Conservation (phyloP, 2,329 filamentous ascomycete species). For the Sclerotinia sclerotiorum region DNA sequence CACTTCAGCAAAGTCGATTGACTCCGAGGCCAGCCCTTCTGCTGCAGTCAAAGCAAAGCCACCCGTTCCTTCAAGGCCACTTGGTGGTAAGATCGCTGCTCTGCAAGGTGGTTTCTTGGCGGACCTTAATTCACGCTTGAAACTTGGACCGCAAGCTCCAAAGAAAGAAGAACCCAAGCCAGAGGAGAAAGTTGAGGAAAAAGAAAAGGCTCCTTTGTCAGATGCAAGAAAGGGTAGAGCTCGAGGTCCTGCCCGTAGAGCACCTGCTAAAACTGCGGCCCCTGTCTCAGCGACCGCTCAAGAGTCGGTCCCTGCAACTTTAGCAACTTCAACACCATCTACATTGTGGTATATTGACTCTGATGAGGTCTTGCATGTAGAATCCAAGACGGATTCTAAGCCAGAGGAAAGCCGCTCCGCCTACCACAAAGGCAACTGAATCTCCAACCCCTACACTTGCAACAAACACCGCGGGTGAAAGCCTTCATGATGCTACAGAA, state of each 20-base stretch:
- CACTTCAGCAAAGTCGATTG: conserved; percentile 40
- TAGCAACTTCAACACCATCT: conserved; percentile 40
- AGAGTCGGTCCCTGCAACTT: conserved; percentile 24
- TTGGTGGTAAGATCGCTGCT: conserved; percentile 83
- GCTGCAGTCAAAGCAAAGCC: conserved; percentile 72
- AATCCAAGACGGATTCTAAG: conserved; percentile 16
- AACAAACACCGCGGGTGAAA: conserved; percentile 34
- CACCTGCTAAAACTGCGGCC: conserved; percentile 51
- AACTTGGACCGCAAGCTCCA: conserved; percentile 76
- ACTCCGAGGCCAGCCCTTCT: conserved; percentile 45
- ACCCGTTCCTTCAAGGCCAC: conserved; percentile 73
- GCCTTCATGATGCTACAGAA: conserved; percentile 31
- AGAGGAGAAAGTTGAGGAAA: conserved; percentile 56
- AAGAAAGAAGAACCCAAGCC: conserved; percentile 69
- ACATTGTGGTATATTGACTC: conserved; percentile 46
- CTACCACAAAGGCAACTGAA: conserved; percentile 26
- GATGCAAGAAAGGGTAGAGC: conserved; percentile 91
- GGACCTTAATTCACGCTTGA: conserved; percentile 85
- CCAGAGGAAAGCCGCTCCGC: conserved; percentile 15
- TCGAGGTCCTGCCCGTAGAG: conserved; percentile 78
- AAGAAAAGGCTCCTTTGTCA: conserved; percentile 74
- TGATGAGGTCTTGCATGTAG: conserved; percentile 43
- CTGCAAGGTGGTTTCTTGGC: conserved; percentile 90
- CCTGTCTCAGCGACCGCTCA: conserved; percentile 27
- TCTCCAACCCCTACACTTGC: conserved; percentile 33